Evolutionary conservation across 1,284 basidiomycete genomes (phyloP).

Genomic region (Marasmius oreades): DNA sequence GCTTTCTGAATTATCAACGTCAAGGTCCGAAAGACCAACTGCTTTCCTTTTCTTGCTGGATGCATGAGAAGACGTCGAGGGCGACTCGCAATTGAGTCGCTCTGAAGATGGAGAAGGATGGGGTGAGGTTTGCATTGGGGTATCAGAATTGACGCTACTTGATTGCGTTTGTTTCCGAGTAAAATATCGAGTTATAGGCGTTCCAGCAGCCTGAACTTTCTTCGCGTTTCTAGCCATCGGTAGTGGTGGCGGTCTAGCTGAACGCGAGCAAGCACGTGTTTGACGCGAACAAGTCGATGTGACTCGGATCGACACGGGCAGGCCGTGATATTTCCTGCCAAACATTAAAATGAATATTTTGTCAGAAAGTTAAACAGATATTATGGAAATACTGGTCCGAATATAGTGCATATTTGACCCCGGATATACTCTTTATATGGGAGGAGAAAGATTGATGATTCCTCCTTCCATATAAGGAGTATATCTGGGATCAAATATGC

Average conservation of each 20-base stretch:
- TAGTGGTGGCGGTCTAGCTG: background rate
- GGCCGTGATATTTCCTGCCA: too few relatives aligned
- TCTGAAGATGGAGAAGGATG: background rate
- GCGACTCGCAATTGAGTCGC: background rate
- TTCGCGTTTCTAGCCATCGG: conserved; percentile 30
- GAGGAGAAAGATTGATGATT: too few relatives aligned
- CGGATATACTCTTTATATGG: too few relatives aligned
- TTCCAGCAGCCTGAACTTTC: conserved; percentile 19
- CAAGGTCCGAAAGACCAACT: background rate
- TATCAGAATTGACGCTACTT: background rate
- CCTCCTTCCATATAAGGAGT: too few relatives aligned
- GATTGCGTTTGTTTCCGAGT: conserved; percentile 19
- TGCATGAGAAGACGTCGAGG: background rate
- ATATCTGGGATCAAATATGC: background rate
- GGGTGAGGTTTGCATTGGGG: background rate
- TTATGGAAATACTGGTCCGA: too few relatives aligned
- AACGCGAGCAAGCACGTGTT: too few relatives aligned
- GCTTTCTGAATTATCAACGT: background rate
- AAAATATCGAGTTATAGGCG: conserved; percentile 36
- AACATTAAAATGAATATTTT: too few relatives aligned
- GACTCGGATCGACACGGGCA: too few relatives aligned
- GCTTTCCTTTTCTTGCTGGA: background rate
- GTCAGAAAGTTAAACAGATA: background rate
- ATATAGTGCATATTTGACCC: background rate
- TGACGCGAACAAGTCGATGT: too few relatives aligned